These are phyloP conservation scores for Lactifluus volemus DNA, from an alignment of 768 basidiomycete genomes.

Conservation along the genomic window DNA sequence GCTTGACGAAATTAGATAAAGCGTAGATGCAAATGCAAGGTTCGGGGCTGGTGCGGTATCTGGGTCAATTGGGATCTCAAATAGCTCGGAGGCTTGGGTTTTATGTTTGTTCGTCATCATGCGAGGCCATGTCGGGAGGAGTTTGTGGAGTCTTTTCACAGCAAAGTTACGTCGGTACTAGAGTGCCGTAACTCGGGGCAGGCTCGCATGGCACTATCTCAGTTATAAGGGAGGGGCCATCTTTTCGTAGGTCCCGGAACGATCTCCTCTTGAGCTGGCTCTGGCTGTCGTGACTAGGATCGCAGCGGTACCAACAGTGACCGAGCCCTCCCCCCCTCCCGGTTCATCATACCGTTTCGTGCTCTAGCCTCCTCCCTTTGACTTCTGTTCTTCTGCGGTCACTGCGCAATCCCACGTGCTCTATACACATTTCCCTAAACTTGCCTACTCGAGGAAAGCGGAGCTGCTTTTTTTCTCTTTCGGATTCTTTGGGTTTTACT, in stretches of 20 bases:
- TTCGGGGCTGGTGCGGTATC: too few relatives aligned
- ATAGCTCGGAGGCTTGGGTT: too few relatives aligned
- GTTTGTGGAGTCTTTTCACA: conserved; percentile 13
- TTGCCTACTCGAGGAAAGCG: conserved; percentile 44
- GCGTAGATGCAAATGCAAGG: too few relatives aligned
- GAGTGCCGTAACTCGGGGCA: not conserved
- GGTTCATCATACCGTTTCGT: not conserved
- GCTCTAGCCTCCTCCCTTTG: conserved; percentile 7
- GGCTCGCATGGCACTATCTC: conserved; percentile 10
- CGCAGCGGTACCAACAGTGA: conserved; percentile 19
- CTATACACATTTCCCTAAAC: conserved; percentile 52
- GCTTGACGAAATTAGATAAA: too few relatives aligned
- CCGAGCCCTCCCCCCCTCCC: too few relatives aligned
- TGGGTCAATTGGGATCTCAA: too few relatives aligned
- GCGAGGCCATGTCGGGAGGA: not conserved
- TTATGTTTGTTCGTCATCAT: not conserved
- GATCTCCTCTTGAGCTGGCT: not conserved
- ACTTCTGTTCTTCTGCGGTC: conserved; percentile 11
- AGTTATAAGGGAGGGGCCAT: conserved; percentile 15
- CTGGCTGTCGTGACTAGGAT: not conserved
- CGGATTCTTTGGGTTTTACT: conserved; percentile 24
- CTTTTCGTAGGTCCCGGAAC: conserved; percentile 7
- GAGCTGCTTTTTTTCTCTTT: conserved; percentile 25
- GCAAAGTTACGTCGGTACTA: conserved; percentile 16
- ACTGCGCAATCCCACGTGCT: conserved; percentile 17